A percentile compares a stretch with the other conserved stretches of the same genome.
Conservation (phyloP, 495 filamentous ascomycete species). For the Penicillium daleae region DNA sequence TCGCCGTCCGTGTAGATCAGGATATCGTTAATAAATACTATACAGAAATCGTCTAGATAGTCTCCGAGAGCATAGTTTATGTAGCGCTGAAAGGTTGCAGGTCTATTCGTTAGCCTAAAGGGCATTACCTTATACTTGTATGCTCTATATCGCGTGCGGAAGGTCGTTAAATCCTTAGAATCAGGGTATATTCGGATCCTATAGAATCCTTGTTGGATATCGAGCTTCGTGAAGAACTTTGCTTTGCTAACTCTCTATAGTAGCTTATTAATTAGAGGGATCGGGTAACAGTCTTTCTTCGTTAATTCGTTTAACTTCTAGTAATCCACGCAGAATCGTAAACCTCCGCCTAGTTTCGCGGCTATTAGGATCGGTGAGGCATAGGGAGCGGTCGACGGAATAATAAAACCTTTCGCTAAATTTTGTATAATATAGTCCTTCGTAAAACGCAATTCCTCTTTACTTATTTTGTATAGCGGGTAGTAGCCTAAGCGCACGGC, state of each 20-base stretch:
- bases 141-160: neutral
- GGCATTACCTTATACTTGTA: constrained; percentile 16
- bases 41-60: constrained; percentile 10
- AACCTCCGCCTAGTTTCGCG: constrained; percentile 32
- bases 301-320: constrained; percentile 45
- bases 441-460: neutral
- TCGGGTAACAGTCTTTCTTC: constrained; percentile 46
- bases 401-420: constrained; percentile 40
- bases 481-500: neutral
- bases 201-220: constrained; percentile 48
- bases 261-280: constrained; percentile 51
- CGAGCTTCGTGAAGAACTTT: constrained; percentile 50
- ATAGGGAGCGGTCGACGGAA: constrained; percentile 28
- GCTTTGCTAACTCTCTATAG: constrained; percentile 32
- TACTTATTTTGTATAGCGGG: constrained; percentile 7
- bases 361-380: constrained; percentile 41
- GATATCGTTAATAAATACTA: constrained; percentile 10
- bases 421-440: constrained; percentile 10
- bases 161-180: constrained; percentile 1
- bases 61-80: constrained; percentile 2
- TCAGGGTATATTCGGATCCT: constrained; percentile 28
- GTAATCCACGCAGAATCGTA: constrained; percentile 53
- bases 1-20: neutral
- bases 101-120: constrained; percentile 10
- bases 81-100: constrained; percentile 9